Evolutionary conservation across 1,284 basidiomycete genomes (phyloP).

Genomic region (Peniophora sp.): DNA sequence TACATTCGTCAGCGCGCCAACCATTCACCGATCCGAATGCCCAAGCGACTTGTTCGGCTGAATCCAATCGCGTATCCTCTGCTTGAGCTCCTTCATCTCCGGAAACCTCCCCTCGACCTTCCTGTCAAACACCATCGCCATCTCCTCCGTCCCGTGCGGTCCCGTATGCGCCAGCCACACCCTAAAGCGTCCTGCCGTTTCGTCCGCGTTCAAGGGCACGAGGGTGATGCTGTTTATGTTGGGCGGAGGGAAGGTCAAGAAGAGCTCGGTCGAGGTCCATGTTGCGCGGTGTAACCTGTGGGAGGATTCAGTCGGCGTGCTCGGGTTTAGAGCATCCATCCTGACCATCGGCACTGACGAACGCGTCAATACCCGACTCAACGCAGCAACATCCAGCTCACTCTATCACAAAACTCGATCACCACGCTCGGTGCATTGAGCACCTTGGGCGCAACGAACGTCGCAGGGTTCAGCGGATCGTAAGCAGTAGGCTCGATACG

Average conservation of each 20-base stretch:
- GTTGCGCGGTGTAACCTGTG: conserved; percentile 76
- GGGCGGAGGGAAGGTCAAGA: conserved; percentile 82
- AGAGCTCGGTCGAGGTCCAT: conserved; percentile 85
- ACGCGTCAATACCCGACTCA: conserved; percentile 4
- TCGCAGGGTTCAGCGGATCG: conserved; percentile 38
- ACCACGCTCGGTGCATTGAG: conserved; percentile 40
- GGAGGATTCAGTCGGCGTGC: conserved; percentile 5
- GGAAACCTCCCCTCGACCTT: conserved; percentile 89
- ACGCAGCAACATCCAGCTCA: conserved; percentile 23
- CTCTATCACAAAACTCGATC: conserved; percentile 85
- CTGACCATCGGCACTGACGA: conserved; percentile 65
- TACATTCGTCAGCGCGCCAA: not conserved
- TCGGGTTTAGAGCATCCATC: conserved; percentile 3
- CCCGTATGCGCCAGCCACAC: conserved; percentile 59
- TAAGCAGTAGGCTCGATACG: conserved; percentile 8
- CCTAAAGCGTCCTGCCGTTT: conserved; percentile 82
- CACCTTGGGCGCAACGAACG: conserved; percentile 51
- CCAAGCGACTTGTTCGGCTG: conserved; percentile 76
- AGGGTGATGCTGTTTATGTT: conserved; percentile 58
- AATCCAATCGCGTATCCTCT: conserved; percentile 74
- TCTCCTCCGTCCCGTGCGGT: conserved; percentile 2
- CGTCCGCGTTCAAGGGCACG: conserved; percentile 69
- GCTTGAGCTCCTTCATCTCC: conserved; percentile 86
- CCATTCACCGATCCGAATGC: conserved; percentile 63
- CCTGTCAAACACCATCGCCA: conserved; percentile 65